Evolutionary conservation across 768 basidiomycete genomes (phyloP), one percentile per base, ranked within the genome.

Genomic region (Omphalotus guepiniiformis): DNA sequence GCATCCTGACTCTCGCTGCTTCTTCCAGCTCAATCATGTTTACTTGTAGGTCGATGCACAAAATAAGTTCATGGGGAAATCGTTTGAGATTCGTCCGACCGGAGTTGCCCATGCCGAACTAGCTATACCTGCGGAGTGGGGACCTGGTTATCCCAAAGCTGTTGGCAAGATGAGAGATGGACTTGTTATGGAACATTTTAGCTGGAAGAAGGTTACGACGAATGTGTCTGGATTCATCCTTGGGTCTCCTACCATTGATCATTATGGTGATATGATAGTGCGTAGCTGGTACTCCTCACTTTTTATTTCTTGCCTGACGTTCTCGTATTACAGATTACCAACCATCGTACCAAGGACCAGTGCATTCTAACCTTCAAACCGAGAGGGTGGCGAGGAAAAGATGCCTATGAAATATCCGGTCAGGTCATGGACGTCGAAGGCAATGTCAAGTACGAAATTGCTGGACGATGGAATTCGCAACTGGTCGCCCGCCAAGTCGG

Each of bases 321-420:
- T n/a, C n/a, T n/a, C 29, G 15, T 19, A 4, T 16, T 52, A 21
- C 55, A 85, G 87, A 65, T 90, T 50, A 88, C 82, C 30, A 98
- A 98, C 56, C 93, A 97, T 61, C 80, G 91, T 6, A 97, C 93
- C 0, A 79, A 82, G 6, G 93, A 97, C 55, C 80, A 76, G 39
- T 96, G 93, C 55, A 72, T 88, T 1, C 70, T 98, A 19, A 94
- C 92, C 2, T 98, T 97, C 75, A 98, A 97, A 66, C 94, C 94
- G 2, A 79, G 93, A 48, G 92, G 93, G 2, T 98, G 94, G 94
- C 74, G 92, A 45, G 92, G 89, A 7, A 88, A 80, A 56, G 88
- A 95, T 51, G 92, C 93, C 0, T 93, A 77, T 58, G 95, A 98
- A 65, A 93, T 98, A 60, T 87, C 85, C 2, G 95, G 94, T 1